Evolutionary conservation across 2,329 filamentous ascomycete species (phyloP), one percentile per base, ranked within the genome.

Genomic region (Microsporum audouinii): DNA sequence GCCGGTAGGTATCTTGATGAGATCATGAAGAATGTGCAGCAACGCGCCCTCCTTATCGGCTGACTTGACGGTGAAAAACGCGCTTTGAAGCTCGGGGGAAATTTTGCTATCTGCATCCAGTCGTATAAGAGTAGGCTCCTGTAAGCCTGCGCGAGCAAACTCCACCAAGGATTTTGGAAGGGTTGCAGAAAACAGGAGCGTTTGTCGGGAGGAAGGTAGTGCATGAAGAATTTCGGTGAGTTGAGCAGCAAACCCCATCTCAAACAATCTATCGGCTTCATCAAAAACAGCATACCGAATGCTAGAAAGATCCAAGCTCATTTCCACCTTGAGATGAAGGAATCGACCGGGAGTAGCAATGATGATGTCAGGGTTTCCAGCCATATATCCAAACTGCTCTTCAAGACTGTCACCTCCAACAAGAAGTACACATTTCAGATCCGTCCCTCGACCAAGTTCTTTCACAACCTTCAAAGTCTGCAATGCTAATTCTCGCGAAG

Each of bases 321-420:
- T 99, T 72, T 99, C 94, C 23, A 97, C 92, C 76, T 97, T 95
- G 65, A 99, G 76, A 79, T 99, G 94, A 66, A 99, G 78, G 68
- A 99, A 99, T 68, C 94, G 89, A 73, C 95, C 94, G 0, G 94
- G 94, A 0, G 95, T 97, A 8, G 94, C 94, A 70, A 99, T 97
- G 68, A 99, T 84, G 66, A 99, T 95, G 72, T 99, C 95, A 0
- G 95, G 94, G 72, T 99, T 99, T 38, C 87, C 84, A 0, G 91
- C 86, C 89, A 97, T 95, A 72, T 87, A 86, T 61, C 85, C 84
- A 73, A 97, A 97, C 73, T 97, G 94, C 67, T 97, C 92, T 73
- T 97, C 94, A 64, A 97, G 75, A 71, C 89, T 95, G 74, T 99
- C 94, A 75, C 94, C 94, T 74, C 94, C 94, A 55, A 97, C 92